Evolutionary conservation across 805 yeast species (phyloP).

Genomic region (Ogataea trehaloabstinens): DNA sequence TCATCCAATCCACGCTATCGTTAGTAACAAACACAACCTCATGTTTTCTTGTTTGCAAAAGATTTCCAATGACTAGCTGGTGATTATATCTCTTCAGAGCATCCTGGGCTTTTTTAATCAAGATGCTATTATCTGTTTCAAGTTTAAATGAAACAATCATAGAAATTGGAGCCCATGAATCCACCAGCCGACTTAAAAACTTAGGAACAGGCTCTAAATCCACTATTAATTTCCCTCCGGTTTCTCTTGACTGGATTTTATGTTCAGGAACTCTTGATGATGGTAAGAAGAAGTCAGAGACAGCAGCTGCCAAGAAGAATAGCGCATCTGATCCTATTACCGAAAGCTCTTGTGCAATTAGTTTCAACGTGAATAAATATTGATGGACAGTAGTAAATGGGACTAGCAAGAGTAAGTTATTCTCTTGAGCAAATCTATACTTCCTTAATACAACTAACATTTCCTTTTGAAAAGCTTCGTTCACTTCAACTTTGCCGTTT

Average conservation of each 20-base stretch:
- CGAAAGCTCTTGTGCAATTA: constrained; percentile 60
- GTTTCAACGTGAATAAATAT: constrained; percentile 78
- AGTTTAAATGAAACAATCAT: constrained; percentile 93
- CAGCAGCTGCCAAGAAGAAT: constrained; percentile 95
- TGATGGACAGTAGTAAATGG: constrained; percentile 97
- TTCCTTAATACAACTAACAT: constrained; percentile 61
- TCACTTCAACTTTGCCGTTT: constrained; percentile 57
- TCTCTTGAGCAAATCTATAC: constrained; percentile 48
- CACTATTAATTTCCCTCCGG: constrained; percentile 72
- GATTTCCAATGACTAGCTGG: constrained; percentile 91
- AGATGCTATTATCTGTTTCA: constrained; percentile 76
- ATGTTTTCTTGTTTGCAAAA: constrained; percentile 81
- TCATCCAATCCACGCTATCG: constrained; percentile 49
- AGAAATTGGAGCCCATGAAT: constrained; percentile 92
- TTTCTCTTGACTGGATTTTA: constrained; percentile 81
- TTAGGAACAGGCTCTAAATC: constrained; percentile 96
- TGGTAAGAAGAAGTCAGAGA: constrained; percentile 93
- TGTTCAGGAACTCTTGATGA: constrained; percentile 84
- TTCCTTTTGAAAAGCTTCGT: constrained; percentile 54
- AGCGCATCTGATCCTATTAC: constrained; percentile 56
- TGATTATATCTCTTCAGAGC: constrained; percentile 87
- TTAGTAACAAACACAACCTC: constrained; percentile 83
- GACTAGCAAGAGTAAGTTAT: constrained; percentile 57
- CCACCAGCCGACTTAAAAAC: constrained; percentile 81
- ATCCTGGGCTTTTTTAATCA: constrained; percentile 70